These are phyloP conservation scores for Coemansia asiatica DNA, from an alignment of 192 early-diverging fungal species.

Conservation along the genomic window DNA sequence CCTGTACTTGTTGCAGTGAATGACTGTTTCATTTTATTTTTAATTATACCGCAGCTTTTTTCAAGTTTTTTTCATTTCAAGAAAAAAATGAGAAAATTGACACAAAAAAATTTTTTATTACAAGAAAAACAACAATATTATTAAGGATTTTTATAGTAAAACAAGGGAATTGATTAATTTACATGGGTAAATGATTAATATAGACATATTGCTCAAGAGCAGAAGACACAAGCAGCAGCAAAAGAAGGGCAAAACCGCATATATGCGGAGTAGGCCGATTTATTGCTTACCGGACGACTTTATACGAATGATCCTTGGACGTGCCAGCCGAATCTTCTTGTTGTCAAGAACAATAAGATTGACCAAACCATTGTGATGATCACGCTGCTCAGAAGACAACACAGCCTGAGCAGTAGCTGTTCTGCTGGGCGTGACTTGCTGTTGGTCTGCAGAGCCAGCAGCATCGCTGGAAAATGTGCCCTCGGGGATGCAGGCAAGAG, in stretches of 20 bases:
- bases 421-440: neutral
- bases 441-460: neutral
- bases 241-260: no score
- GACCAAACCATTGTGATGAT: slow-evolving; percentile 2
- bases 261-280: no score
- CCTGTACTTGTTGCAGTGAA: no score
- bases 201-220: no score
- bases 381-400: slow-evolving; percentile 5
- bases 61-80: no score
- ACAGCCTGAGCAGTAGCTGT: neutral
- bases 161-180: neutral
- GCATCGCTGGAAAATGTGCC: neutral
- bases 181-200: neutral
- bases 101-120: slow-evolving; percentile 1
- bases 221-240: neutral
- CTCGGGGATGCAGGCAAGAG: slow-evolving; percentile 14
- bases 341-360: slow-evolving; percentile 36
- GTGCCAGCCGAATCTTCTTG: slow-evolving; percentile 42
- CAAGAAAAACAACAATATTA: neutral
- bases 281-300: slow-evolving; percentile 5
- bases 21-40: no score
- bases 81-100: neutral
- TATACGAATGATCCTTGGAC: slow-evolving; percentile 43
- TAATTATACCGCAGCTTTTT: no score
- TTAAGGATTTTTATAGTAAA: neutral